A percentile compares a stretch with the other conserved stretches of the same genome.
phyloP scores from a whole-genome alignment of 805 yeast species.

The Ogataea philodendri region DNA sequence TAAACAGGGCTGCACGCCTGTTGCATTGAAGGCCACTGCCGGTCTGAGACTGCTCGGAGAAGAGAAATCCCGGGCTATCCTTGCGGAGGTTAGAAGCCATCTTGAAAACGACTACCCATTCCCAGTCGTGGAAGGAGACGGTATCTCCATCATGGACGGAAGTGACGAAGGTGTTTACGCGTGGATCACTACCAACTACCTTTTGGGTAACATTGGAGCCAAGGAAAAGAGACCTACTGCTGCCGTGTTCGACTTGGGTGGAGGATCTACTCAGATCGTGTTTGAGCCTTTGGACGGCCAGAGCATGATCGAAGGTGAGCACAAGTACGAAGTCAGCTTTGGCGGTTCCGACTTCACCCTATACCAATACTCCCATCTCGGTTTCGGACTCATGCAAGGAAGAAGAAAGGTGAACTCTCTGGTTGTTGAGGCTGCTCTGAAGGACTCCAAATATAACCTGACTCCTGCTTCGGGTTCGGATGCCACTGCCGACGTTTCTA shows the following conservation, averaged over 20 bases:
- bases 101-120: constrained; percentile 83
- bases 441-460: constrained; percentile 29
- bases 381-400: constrained; percentile 95
- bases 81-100: constrained; percentile 72
- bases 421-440: constrained; percentile 42
- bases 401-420: constrained; percentile 73
- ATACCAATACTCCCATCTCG: constrained; percentile 93
- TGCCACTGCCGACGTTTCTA: constrained; percentile 41
- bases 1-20: constrained; percentile 78
- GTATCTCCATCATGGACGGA: constrained; percentile 92
- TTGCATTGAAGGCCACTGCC: constrained; percentile 97
- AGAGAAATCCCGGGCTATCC: constrained; percentile 65
- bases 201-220: constrained; percentile 91
- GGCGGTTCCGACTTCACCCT: constrained; percentile 78
- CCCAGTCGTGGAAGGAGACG: constrained; percentile 83
- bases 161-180: constrained; percentile 97
- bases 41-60: constrained; percentile 87
- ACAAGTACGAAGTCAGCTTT: constrained; percentile 73
- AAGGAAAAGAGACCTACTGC: constrained; percentile 78
- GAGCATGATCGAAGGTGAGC: constrained; percentile 75
- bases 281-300: constrained; percentile 81
- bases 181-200: constrained; percentile 94
- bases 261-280: constrained; percentile 98
- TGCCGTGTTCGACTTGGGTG: constrained; percentile 97
- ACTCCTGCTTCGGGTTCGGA: constrained; percentile 32